phyloP scores from a whole-genome alignment of 305 asterid species.

The Stenogyne calaminthoides region DNA sequence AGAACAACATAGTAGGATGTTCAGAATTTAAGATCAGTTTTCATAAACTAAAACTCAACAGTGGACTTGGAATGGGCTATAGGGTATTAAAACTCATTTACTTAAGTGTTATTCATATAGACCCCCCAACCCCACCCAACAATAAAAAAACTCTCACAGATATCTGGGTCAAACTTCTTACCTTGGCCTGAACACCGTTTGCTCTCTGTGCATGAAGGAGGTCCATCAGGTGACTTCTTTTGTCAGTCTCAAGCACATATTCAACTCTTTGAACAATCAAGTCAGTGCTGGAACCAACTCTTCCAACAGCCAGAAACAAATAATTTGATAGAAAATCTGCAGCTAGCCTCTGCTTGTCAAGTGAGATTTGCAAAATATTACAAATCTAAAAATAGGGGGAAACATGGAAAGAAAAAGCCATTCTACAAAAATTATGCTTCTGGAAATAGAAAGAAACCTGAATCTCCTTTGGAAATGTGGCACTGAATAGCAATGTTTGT shows the following conservation, averaged over 20 bases:
- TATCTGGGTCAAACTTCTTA: slow-evolving; percentile 13
- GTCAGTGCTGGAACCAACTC: slow-evolving; percentile 93
- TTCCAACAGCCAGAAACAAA: slow-evolving; percentile 80
- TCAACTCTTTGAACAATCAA: slow-evolving; percentile 89
- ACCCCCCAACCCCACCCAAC: background rate
- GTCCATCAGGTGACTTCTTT: slow-evolving; percentile 89
- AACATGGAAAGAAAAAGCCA: background rate
- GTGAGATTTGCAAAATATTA: slow-evolving; percentile 23
- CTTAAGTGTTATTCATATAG: background rate
- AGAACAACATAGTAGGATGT: background rate
- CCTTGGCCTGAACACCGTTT: slow-evolving; percentile 63
- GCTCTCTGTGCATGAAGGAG: slow-evolving; percentile 85
- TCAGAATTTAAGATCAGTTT: slow-evolving; percentile 6
- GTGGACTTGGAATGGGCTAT: background rate
- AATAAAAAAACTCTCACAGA: background rate
- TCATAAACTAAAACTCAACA: background rate
- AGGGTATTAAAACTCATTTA: background rate
- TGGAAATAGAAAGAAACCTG: slow-evolving; percentile 52
- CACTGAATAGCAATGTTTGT: slow-evolving; percentile 86
- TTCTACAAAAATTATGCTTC: background rate
- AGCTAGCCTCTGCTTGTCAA: slow-evolving; percentile 69
- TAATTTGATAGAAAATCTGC: slow-evolving; percentile 70
- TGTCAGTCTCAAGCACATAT: slow-evolving; percentile 81
- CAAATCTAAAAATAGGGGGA: slow-evolving; percentile 20
- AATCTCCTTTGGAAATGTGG: slow-evolving; percentile 87